Base-by-base conservation (phyloP, 805 yeast genomes). In the Sugiyamaella marilandica region DNA sequence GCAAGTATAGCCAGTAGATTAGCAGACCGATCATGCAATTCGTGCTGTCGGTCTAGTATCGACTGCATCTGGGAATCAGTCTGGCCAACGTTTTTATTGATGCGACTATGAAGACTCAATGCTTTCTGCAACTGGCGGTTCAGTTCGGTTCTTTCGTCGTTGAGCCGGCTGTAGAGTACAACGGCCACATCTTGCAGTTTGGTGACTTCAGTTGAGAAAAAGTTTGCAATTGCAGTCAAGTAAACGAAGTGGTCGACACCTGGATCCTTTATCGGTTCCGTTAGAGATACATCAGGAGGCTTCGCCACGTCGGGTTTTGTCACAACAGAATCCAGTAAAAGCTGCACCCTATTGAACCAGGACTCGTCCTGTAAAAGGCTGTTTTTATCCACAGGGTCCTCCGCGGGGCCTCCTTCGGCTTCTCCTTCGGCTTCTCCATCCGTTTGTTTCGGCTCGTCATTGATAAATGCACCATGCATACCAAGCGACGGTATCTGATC, bases 81-180 rank as follows among this genome's bases (percentile, higher is more conserved):
- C 49, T 13, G 34, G 18, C 16, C 14, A 26, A 2, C 29, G 24
- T 41, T 35, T 47, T 14, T 57, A 55, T 2, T 58, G 56, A 14
- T 57, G 51, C 19, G 65, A 18, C 4, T 45, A 31, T 3, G 49
- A 1, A 71, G 49, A 8, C 66, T 64, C 32, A 58, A 52, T 0
- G 71, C 49, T 13, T 59, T 53, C 26, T 59, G 54, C 18, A 77
- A 56, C 56, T 80, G 83, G 16, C 69, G 66, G 2, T 67, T 63
- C 14, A 77, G 62, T 55, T 77, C 82, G 10, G 59, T 52, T 41
- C 71, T 71, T 57, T 78, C 81, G 36, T 69, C 66, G 2, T 48
- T 46, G 0, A 76, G 55, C 43, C 77, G 67, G 19, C 65, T 60
- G 50, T 73, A 71, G 43, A 77, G 49, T 24, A 63, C 54, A 1